Evolutionary conservation across 305 asterid genomes (phyloP), one percentile per base, ranked within the genome.

Genomic region (Rubia balearica): DNA sequence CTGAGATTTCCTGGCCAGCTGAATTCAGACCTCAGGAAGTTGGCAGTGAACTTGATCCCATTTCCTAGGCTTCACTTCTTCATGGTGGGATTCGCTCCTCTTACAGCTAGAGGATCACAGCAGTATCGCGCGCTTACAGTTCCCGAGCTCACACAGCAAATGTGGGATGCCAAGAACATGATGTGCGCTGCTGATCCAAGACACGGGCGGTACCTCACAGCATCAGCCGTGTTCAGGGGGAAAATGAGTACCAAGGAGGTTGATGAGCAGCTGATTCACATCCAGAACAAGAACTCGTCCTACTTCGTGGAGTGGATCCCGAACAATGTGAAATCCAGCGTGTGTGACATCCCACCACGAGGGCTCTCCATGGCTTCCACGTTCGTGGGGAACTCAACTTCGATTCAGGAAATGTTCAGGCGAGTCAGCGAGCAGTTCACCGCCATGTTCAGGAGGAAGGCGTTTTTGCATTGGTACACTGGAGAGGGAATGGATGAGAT

Each of bases 111-210:
- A 45, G 86, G 88, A 19, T 84, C 88, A 70, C 88, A 84, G 83
- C 88, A 81, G 79, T 84, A 84, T 80, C 74, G 84, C 16, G 80
- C 85, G 17, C 86, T 84, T 12, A 81, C 86, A 1, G 88, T 84
- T 1, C 84, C 87, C 8, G 85, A 83, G 62, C 81, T 83, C 45
- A 83, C 87, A 9, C 87, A 83, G 59, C 85, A 83, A 65, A 83
- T 83, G 87, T 83, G 87, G 85, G 87, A 83, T 63, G 82, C 87
- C 7, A 83, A 81, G 82, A 83, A 83, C 79, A 83, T 83, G 87
- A 81, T 83, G 87, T 80, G 87, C 41, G 87, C 87, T 33, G 36
- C 36, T 33, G 36, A 33, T 33, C 36, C 36, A 3, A 64, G 88
- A 27, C 85, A 84, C 40, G 88, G 88, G 1, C 88, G 88, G 6